Base-by-base conservation (phyloP, 805 yeast genomes). In the Lachancea quebecensis region DNA sequence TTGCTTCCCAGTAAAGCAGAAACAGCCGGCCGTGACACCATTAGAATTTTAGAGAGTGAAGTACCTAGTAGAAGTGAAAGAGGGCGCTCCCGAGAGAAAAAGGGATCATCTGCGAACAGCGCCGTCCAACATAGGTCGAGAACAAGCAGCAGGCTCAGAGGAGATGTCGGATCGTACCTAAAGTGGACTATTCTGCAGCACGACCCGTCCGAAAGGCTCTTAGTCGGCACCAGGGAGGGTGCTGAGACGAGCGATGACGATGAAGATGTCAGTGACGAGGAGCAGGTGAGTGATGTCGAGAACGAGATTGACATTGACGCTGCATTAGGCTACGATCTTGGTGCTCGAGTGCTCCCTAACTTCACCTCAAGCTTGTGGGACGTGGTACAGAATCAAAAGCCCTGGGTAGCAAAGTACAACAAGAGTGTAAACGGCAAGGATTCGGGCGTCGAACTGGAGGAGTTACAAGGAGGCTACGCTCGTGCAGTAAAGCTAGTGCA, bases 131-230 rank as follows among this genome's bases (percentile, higher is more conserved):
- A 29, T 15, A 45, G 53, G 32, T 58, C 65, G 0, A 54, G 67
- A 21, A 57, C 67, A 6, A 56, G 58, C 35, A 59, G 58, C 11
- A 60, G 71, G 30, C 60, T 60, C 8, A 45, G 52, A 12, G 45
- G 61, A 10, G 47, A 59, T 14, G 59, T 59, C 27, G 66, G 61
- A 39, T 70, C 69, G 49, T 76, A 72, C 33, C 56, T 77, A 45
- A 75, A 75, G 53, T 82, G 84, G 80, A 75, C 85, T 0, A 80
- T 85, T 35, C 72, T 85, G 39, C 75, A 77, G 44, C 85, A 79
- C 53, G 90, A 85, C 54, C 95, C 95, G 0, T 80, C 81, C 50
- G 84, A 81, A 54, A 66, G 93, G 47, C 60, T 82, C 31, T 57
- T 50, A 15, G 44, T 45, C 49, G 59, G 51, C 7, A 55, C 52